These are phyloP conservation scores for Chrysochromulina tobinii DNA, from an alignment of 78 protist species.

Conservation along the genomic window DNA sequence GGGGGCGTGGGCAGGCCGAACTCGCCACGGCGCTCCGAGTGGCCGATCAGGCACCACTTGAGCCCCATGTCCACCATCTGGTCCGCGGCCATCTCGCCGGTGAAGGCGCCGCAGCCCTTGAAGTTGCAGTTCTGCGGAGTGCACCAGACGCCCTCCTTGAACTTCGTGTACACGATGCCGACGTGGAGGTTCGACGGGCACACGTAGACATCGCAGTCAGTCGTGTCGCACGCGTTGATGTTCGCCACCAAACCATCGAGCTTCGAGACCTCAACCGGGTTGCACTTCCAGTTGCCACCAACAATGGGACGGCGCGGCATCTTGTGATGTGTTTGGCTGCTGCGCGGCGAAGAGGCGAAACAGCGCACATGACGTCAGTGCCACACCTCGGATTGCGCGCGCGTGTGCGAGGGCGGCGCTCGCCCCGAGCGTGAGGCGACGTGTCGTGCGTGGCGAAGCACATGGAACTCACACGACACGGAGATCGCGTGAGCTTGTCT, in stretches of 20 bases:
- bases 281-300: conserved; percentile 27
- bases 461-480: too few relatives aligned
- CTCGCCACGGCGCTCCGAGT: conserved; percentile 6
- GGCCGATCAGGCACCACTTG: background rate
- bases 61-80: background rate
- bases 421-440: too few relatives aligned
- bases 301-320: background rate
- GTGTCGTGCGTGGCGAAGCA: too few relatives aligned
- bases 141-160: background rate
- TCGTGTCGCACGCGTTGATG: background rate
- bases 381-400: too few relatives aligned
- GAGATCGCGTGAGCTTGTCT: too few relatives aligned
- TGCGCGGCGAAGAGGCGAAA: too few relatives aligned
- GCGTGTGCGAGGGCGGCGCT: too few relatives aligned
- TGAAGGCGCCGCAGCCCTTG: background rate
- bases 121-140: background rate
- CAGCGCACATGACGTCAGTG: too few relatives aligned
- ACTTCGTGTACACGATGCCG: background rate
- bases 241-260: background rate
- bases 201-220: background rate
- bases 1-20: background rate
- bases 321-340: too few relatives aligned
- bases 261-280: background rate
- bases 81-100: background rate
- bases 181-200: background rate